Evolutionary conservation across 768 basidiomycete genomes (phyloP).

Genomic region (Symmetrospora coprosmae): DNA sequence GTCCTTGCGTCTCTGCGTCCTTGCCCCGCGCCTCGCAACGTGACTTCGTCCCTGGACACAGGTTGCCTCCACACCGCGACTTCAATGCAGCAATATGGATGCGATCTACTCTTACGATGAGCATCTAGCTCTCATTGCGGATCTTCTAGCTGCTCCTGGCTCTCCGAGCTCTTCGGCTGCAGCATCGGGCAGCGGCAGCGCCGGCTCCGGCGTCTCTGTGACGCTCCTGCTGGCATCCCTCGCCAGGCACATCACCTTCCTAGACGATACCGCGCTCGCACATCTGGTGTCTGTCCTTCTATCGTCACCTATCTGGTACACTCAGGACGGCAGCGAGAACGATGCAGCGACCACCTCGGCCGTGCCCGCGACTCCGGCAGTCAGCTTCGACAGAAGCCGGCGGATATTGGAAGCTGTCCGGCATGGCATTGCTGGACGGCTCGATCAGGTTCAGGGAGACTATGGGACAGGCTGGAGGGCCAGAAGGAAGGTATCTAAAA

Average conservation of each 20-base stretch:
- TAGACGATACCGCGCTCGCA: constrained; percentile 2
- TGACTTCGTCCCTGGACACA: too few species aligned
- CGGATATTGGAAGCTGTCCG: constrained; percentile 4
- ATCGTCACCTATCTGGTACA: neutral
- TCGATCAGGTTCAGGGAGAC: neutral
- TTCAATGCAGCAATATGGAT: too few species aligned
- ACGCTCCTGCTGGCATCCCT: neutral
- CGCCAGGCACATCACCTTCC: neutral
- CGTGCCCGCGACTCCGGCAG: neutral
- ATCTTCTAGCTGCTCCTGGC: constrained; percentile 12
- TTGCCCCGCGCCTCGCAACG: too few species aligned
- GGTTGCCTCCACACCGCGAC: too few species aligned
- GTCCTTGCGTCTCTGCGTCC: too few species aligned
- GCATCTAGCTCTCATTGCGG: neutral
- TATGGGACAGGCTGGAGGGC: neutral
- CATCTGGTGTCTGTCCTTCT: constrained; percentile 2
- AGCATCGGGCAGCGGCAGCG: too few species aligned
- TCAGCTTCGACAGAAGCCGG: neutral
- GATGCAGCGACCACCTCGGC: neutral
- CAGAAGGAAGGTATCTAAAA: neutral
- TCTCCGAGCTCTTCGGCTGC: too few species aligned
- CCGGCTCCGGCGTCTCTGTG: neutral
- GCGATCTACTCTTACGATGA: too few species aligned
- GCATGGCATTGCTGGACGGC: neutral
- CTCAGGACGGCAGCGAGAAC: too few species aligned